Percentiles rank a stretch among this genome's conserved stretches.
phyloP scores from a whole-genome alignment of 345 rosid genomes.

The Nephelium lappaceum region DNA sequence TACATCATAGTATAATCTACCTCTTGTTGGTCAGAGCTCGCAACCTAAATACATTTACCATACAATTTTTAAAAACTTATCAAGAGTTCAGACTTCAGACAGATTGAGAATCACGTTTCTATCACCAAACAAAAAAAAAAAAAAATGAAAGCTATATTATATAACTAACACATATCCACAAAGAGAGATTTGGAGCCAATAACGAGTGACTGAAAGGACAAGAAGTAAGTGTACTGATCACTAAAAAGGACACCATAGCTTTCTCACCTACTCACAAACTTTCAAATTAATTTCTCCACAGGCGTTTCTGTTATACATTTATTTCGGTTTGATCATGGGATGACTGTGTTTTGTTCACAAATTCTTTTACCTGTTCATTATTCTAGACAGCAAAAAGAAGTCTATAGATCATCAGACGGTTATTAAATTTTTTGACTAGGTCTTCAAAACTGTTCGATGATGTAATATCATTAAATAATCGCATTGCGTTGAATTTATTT shows the following conservation, averaged over 20 bases:
- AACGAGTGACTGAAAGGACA: not conserved
- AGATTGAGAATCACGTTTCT: no score
- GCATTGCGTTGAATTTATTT: no score
- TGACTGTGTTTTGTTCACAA: not conserved
- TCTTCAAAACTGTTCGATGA: not conserved
- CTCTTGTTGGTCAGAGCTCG: not conserved
- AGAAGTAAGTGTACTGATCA: not conserved
- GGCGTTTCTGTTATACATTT: conserved; percentile 24
- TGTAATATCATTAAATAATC: no score
- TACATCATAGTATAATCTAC: no score
- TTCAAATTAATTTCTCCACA: conserved; percentile 18
- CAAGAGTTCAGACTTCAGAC: no score
- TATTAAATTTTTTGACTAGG: not conserved
- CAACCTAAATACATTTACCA: not conserved
- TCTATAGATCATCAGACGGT: no score
- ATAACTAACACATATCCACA: not conserved
- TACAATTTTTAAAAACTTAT: not conserved
- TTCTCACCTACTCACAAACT: conserved; percentile 17
- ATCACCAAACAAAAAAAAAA: no score
- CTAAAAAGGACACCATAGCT: not conserved
- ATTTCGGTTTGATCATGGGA: conserved; percentile 22
- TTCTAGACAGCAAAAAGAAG: not conserved
- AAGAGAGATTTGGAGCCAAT: not conserved
- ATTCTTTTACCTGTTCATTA: not conserved
- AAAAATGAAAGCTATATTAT: no score